Evolutionary conservation across 768 basidiomycete species (phyloP), one percentile per base, ranked within the genome.

Genomic region (Leccinum disarticulatum): DNA sequence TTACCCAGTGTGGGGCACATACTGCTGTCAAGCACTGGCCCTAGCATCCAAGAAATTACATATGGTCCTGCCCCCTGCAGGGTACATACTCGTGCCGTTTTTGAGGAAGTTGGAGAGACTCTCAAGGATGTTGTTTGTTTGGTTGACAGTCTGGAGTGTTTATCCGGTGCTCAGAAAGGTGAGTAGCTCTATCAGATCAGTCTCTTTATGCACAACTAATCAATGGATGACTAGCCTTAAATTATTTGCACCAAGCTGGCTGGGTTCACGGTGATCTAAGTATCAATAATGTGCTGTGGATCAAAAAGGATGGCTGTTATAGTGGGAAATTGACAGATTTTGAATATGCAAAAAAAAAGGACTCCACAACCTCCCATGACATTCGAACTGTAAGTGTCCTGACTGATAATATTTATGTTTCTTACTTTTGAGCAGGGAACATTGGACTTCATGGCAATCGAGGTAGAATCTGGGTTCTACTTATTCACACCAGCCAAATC

Each of bases 301-400:
- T 60, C 0, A 22, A 4, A 13, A 6, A 50, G 30, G 41, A 38
- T 27, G 22, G 27, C 11, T 2, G 1, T 6, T 5, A 17, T 6
- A 13, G 50, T 1, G 58, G 64, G 41, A 66, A 66, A 27, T 28
- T 65, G 28, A 8, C 17, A 1, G 65, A 66, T 52, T 41, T 66
- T 1, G 59, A 66, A 30, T 63, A 55, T 25, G 61, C 55, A 4
- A 63, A 66, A 33, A 60, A 19, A 6, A 1, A 4, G 33, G 13
- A 28, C n/a, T 58, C 38, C 0, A 10, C 52, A 9, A 2, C 13
- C 19, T 48, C 49, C 3, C 57, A 58, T 4, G 49, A 60, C 1
- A 14, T 46, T 56, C 57, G 52, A 50, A 63, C 59, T 11, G 31
- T 33, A 13, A 11, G 31, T 13, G 31, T 33, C 4, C 11, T 33